Percentiles rank a stretch among this genome's conserved stretches.
Conservation (phyloP, 768 basidiomycete genomes). For the Crassisporium funariophilum region DNA sequence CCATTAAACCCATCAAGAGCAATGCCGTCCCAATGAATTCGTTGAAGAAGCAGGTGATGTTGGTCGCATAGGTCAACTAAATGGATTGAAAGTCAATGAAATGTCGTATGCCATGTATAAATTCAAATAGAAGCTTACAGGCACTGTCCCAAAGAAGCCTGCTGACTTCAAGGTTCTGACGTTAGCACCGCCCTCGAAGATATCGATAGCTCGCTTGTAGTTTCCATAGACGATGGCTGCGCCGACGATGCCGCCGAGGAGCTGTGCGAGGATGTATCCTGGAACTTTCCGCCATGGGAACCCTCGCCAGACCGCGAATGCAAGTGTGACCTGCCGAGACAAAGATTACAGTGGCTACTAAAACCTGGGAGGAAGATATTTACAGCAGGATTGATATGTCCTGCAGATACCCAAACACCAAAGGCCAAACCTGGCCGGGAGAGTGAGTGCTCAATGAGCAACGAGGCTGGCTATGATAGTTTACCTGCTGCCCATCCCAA, state of each 20-base stretch:
- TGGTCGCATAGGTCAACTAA: conserved; percentile 41
- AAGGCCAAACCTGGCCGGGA: not conserved
- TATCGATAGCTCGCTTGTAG: conserved; percentile 69
- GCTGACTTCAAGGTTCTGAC: conserved; percentile 66
- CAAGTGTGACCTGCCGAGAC: conserved; percentile 75
- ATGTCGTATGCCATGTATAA: no score
- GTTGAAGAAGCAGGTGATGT: conserved; percentile 42
- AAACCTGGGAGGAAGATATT: not conserved
- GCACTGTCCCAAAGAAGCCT: conserved; percentile 58
- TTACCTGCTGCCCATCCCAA: no score
- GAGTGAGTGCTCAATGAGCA: conserved; percentile 19
- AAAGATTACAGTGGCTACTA: not conserved
- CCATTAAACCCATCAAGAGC: conserved; percentile 58
- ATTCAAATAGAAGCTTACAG: conserved; percentile 41
- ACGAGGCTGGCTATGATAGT: conserved; percentile 39
- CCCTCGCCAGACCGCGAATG: conserved; percentile 58
- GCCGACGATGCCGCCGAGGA: conserved; percentile 65
- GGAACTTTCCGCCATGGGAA: conserved; percentile 80
- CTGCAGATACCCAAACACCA: not conserved
- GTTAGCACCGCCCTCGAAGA: conserved; percentile 58
- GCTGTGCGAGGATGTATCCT: conserved; percentile 61
- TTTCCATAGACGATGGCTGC: conserved; percentile 64
- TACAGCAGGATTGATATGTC: not conserved
- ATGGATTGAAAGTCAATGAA: no score
- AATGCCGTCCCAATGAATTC: conserved; percentile 65